These are phyloP conservation scores for Chlorella sorokiniana DNA, from an alignment of 139 green algal species.

Conservation along the genomic window DNA sequence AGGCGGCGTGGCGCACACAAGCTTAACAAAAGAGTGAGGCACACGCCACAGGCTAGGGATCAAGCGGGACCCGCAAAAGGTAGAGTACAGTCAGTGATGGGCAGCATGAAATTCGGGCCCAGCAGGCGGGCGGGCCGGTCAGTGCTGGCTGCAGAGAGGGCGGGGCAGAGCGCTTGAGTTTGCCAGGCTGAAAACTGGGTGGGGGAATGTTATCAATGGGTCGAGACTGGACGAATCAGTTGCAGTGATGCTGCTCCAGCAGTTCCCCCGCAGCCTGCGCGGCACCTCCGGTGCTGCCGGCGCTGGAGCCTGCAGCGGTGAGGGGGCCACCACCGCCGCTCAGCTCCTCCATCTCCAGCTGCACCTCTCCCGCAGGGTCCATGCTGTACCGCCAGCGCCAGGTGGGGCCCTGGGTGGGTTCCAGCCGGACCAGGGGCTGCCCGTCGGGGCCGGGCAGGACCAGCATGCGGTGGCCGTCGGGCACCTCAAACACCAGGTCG, in stretches of 20 bases:
- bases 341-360: constrained; percentile 43
- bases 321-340: constrained; percentile 43
- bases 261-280: not conserved
- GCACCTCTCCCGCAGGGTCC: constrained; percentile 19
- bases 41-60: too few relatives aligned
- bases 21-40: too few relatives aligned
- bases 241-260: not conserved
- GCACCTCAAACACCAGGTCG: constrained; percentile 75
- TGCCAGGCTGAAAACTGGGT: not conserved
- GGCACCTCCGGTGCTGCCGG: not conserved
- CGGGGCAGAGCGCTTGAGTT: not conserved
- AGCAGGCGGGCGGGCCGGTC: not conserved
- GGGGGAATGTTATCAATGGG: not conserved
- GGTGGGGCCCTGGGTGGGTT: constrained; percentile 44
- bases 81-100: not conserved
- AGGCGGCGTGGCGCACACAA: too few relatives aligned
- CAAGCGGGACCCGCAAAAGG: too few relatives aligned
- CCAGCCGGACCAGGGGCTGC: constrained; percentile 1
- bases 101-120: not conserved
- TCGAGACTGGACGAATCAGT: not conserved
- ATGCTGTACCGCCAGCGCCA: constrained; percentile 70
- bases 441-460: constrained; percentile 44
- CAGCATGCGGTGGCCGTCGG: constrained; percentile 78
- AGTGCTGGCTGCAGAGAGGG: too few relatives aligned
- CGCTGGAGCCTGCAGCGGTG: not conserved